These are phyloP conservation scores for Sambucus nigra DNA, from an alignment of 129 eudicot species.

Conservation along the genomic window DNA sequence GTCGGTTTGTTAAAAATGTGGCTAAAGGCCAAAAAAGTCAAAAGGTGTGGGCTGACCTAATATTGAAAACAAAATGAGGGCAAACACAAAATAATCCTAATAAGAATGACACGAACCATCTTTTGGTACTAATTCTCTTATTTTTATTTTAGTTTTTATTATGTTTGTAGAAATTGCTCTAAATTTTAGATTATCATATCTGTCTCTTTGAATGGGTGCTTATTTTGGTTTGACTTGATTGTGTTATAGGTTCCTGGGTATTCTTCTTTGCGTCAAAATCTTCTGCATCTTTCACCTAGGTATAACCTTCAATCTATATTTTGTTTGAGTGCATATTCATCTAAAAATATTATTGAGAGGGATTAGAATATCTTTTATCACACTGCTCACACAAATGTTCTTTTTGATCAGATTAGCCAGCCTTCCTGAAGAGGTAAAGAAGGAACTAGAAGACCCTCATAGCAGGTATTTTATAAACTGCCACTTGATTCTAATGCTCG, in stretches of 20 bases:
- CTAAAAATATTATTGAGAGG: not conserved
- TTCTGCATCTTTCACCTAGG: slow-evolving; percentile 84
- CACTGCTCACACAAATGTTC: slow-evolving; percentile 2
- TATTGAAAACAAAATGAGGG: too few relatives aligned
- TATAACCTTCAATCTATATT: slow-evolving; percentile 14
- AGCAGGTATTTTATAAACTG: slow-evolving; percentile 43
- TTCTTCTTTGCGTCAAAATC: slow-evolving; percentile 49
- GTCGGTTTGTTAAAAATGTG: too few relatives aligned
- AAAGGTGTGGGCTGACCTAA: too few relatives aligned
- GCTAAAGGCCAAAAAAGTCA: too few relatives aligned
- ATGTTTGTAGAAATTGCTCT: not conserved
- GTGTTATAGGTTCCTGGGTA: slow-evolving; percentile 74
- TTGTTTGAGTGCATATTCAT: not conserved
- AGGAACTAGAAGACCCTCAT: slow-evolving; percentile 69
- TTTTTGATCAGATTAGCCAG: slow-evolving; percentile 50
- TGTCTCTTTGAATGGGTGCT: not conserved
- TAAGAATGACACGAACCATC: too few relatives aligned
- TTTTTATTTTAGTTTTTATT: not conserved
- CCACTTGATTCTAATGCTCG: not conserved
- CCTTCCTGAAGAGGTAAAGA: slow-evolving; percentile 74
- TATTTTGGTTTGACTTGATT: not conserved
- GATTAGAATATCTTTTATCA: not conserved
- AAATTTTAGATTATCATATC: not conserved
- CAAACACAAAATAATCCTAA: too few relatives aligned
- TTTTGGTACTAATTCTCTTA: not conserved